Conservation (phyloP, 2,329 filamentous ascomycete species). For the Sclerotinia borealis region DNA sequence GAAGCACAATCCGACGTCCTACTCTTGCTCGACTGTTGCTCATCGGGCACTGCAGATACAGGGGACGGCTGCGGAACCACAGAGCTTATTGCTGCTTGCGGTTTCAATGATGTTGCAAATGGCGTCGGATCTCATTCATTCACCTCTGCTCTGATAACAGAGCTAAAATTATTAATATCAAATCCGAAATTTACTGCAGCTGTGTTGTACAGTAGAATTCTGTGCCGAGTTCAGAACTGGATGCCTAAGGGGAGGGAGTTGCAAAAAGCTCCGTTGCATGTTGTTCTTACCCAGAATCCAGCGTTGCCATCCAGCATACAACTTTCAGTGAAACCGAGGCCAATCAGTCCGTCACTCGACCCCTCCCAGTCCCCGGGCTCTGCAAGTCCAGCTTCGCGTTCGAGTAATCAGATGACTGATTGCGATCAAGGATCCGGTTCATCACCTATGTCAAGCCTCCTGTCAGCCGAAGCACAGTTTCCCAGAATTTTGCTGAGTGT, state of each 20-base stretch:
- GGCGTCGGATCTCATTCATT: neutral
- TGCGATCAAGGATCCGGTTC: neutral
- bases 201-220: neutral
- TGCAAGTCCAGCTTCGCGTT: neutral
- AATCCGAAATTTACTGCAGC: neutral
- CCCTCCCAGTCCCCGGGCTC: neutral
- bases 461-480: neutral
- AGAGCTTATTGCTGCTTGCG: neutral
- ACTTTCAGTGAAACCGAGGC: neutral
- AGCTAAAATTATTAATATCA: neutral
- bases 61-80: neutral
- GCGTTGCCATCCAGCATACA: neutral
- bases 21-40: conserved; percentile 46
- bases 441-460: neutral
- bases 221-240: neutral
- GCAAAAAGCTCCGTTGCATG: neutral
- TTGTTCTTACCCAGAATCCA: neutral
- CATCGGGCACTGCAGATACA: conserved; percentile 45
- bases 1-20: conserved; percentile 53
- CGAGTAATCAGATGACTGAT: neutral
- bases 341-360: neutral
- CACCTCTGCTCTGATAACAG: neutral
- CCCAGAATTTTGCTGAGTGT: neutral
- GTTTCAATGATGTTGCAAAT: neutral
- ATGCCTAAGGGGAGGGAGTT: neutral